Evolutionary conservation across 140 eudicot genomes (phyloP).

Genomic region (Anethum foeniculum): DNA sequence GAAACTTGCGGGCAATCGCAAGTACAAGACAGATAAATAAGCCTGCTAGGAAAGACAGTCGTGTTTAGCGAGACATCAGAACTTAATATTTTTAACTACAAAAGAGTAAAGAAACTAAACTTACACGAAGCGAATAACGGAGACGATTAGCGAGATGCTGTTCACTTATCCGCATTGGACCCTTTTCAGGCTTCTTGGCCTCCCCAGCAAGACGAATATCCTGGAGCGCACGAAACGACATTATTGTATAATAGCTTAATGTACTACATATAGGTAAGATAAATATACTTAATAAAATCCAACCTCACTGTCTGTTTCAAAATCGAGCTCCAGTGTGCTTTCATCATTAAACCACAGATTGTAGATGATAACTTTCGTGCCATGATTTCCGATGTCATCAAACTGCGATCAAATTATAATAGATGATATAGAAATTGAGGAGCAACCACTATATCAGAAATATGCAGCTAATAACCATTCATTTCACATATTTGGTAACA

Average conservation of each 20-base stretch:
- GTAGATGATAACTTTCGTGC: conserved; percentile 75
- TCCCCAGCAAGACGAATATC: conserved; percentile 64
- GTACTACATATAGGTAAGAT: background rate
- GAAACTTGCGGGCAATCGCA: conserved; percentile 57
- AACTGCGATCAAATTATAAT: conserved; percentile 39
- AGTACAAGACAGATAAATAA: conserved; percentile 70
- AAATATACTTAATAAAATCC: background rate
- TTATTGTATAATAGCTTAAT: background rate
- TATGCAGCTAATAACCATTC: background rate
- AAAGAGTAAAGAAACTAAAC: conserved; percentile 6
- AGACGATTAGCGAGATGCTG: conserved; percentile 76
- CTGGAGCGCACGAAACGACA: conserved; percentile 27
- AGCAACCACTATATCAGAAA: background rate
- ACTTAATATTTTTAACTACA: background rate
- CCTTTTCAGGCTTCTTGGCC: conserved; percentile 27
- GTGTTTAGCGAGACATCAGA: background rate
- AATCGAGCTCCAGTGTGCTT: conserved; percentile 77
- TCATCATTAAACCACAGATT: conserved; percentile 81
- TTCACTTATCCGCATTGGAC: conserved; percentile 29
- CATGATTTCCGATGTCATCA: conserved; percentile 71
- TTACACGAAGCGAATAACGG: conserved; percentile 79
- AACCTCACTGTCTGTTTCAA: conserved; percentile 80
- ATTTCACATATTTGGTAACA: background rate
- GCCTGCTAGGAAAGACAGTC: conserved; percentile 38
- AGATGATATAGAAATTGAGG: background rate